phyloP scores from a whole-genome alignment of 169 alveolate genomes.

The Theileria annulata region DNA sequence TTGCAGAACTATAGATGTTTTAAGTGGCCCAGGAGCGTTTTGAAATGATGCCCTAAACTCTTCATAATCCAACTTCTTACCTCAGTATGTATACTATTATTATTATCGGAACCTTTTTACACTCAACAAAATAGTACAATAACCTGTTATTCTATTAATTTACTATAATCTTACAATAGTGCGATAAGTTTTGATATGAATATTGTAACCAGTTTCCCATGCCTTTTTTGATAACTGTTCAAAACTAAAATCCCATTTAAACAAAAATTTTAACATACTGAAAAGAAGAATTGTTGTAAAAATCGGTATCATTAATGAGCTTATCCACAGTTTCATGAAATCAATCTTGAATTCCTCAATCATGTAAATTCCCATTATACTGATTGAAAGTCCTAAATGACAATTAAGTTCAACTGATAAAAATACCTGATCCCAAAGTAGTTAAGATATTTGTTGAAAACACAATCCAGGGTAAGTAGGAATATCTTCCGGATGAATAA shows the following conservation, averaged over 20 bases:
- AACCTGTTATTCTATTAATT: neutral
- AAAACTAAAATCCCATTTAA: constrained; percentile 24
- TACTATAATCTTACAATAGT: constrained; percentile 26
- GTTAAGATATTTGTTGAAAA: constrained; percentile 33
- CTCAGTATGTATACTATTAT: constrained; percentile 34
- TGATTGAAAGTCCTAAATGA: constrained; percentile 35
- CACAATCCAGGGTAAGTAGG: constrained; percentile 39
- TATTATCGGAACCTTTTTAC: neutral
- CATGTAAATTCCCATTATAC: constrained; percentile 52
- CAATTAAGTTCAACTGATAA: neutral
- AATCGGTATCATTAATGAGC: constrained; percentile 35
- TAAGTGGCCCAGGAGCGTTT: constrained; percentile 55
- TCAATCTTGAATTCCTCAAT: constrained; percentile 30
- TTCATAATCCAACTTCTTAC: constrained; percentile 2
- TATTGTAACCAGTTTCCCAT: constrained; percentile 45
- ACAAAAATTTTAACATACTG: constrained; percentile 18
- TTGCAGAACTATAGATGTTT: constrained; percentile 46
- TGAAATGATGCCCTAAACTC: constrained; percentile 37
- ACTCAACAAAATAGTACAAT: neutral
- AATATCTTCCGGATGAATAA: constrained; percentile 14
- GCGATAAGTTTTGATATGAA: constrained; percentile 34
- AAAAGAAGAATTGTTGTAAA: constrained; percentile 27
- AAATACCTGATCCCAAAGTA: constrained; percentile 56
- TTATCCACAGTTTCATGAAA: constrained; percentile 43
- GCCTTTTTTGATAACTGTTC: constrained; percentile 33